Percentiles rank a stretch among this genome's conserved stretches.
Evolutionary conservation across 1,139 yeast genomes (phyloP).

Genomic region (Yamadazyma diddensiae): DNA sequence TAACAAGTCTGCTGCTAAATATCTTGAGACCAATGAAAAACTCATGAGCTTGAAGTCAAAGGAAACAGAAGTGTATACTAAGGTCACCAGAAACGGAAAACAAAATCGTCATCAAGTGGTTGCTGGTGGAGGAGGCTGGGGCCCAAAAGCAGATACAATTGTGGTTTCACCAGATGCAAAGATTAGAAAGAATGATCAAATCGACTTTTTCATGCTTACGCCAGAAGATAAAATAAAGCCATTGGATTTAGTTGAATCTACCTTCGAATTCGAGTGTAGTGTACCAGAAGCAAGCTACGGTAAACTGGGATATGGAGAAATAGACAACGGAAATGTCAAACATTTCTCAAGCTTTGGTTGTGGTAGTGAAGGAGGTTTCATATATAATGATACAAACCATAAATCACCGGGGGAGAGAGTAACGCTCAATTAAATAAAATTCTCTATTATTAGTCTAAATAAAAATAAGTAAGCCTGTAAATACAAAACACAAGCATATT

Average conservation of each 20-base stretch:
- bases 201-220: constrained; percentile 49
- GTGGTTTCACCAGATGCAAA: constrained; percentile 58
- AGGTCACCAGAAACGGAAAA: constrained; percentile 17
- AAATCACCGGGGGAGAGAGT: constrained; percentile 40
- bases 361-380: constrained; percentile 49
- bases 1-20: constrained; percentile 48
- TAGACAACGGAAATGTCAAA: constrained; percentile 6
- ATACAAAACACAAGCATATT: constrained; percentile 7
- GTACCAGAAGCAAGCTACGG: constrained; percentile 26
- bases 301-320: constrained; percentile 1
- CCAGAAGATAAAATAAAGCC: constrained; percentile 27
- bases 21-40: constrained; percentile 39
- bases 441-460: constrained; percentile 3
- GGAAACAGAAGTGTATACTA: constrained; percentile 47
- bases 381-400: constrained; percentile 36
- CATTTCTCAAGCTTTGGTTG: constrained; percentile 35
- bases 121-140: constrained; percentile 71
- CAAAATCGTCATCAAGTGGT: constrained; percentile 43
- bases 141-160: constrained; percentile 55
- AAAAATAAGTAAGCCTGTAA: constrained; percentile 8
- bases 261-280: constrained; percentile 30
- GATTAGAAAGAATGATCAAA: constrained; percentile 40
- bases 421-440: not conserved
- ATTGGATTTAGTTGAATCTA: constrained; percentile 7
- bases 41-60: constrained; percentile 45